Conservation (phyloP, 345 rosid genomes). For the Corymbia maculata region DNA sequence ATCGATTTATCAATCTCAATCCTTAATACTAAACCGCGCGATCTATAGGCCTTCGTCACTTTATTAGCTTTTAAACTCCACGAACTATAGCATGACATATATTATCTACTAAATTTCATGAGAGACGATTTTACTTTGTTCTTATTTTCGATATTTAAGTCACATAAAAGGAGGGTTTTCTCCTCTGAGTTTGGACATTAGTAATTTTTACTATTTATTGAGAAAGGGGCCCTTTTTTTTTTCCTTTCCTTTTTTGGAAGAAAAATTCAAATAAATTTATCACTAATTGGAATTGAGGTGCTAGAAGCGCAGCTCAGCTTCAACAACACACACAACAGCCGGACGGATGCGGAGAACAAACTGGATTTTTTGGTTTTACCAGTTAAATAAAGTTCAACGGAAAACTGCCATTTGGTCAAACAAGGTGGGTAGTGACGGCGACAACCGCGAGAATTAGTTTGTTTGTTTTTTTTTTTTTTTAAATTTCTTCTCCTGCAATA, state of each 20-base stretch:
- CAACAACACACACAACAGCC: background rate
- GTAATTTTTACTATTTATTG: background rate
- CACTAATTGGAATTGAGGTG: background rate
- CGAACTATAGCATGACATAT: background rate
- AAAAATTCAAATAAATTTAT: background rate
- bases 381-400: background rate
- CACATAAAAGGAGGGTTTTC: background rate
- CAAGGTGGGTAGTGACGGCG: background rate
- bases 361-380: background rate
- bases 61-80: background rate
- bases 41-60: accelerated
- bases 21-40: accelerated
- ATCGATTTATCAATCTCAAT: background rate
- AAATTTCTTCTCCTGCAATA: background rate
- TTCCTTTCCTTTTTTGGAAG: background rate
- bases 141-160: background rate
- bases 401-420: background rate
- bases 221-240: background rate
- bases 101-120: background rate
- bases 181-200: background rate
- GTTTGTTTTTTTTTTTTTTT: too few relatives aligned
- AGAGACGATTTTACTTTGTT: background rate
- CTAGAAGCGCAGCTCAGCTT: background rate
- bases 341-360: background rate
- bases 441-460: background rate